Conservation (phyloP, 495 filamentous ascomycete species). For the Diplogelasinospora grovesii region DNA sequence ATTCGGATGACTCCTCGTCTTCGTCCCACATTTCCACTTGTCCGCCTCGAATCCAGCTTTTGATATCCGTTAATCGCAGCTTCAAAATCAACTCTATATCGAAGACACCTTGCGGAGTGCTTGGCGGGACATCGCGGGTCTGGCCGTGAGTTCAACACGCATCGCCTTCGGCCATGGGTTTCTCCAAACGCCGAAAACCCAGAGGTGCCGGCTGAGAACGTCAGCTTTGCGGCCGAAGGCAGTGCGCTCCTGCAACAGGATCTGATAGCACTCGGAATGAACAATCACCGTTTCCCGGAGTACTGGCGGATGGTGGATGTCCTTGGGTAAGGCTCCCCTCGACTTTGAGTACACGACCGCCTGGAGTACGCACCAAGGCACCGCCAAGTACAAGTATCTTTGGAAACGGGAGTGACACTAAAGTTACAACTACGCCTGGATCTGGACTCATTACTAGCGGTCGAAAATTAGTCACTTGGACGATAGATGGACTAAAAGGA, state of each 20-base stretch:
- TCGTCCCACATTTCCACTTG: not conserved
- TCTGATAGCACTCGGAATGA: not conserved
- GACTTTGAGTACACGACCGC: not conserved
- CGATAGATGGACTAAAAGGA: too few species aligned
- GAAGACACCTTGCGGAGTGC: not conserved
- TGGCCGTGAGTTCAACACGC: not conserved
- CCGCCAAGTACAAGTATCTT: too few species aligned
- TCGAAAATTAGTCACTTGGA: too few species aligned
- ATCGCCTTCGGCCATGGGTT: not conserved
- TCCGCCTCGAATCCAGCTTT: not conserved
- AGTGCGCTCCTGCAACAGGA: not conserved
- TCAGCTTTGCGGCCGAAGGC: not conserved
- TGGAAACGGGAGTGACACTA: too few species aligned
- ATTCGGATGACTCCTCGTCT: not conserved
- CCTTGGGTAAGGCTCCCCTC: too few species aligned
- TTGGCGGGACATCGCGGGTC: not conserved
- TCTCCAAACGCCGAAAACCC: not conserved
- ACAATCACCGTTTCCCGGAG: not conserved
- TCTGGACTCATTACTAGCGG: too few species aligned
- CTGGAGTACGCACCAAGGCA: not conserved
- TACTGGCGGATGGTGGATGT: too few species aligned
- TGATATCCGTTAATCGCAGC: not conserved
- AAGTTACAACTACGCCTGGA: too few species aligned
- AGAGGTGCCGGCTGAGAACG: not conserved
- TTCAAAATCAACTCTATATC: not conserved